Base-by-base conservation (phyloP, 108 stramenopile species). In the Conticribra guillardii region DNA sequence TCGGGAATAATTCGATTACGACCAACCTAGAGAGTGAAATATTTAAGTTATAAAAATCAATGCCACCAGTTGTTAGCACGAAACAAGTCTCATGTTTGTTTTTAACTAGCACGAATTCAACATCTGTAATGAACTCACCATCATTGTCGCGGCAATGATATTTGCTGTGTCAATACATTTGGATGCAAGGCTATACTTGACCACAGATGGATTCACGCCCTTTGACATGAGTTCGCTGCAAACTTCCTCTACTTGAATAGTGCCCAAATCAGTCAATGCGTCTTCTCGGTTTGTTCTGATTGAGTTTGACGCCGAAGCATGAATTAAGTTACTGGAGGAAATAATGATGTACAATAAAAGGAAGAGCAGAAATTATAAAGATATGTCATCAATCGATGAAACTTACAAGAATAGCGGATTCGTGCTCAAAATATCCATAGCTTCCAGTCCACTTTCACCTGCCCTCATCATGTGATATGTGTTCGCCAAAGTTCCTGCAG, bases 391-490 rank as follows among this genome's bases (percentile, higher is more conserved):
- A 63, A 1, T n/a, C n/a, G n/a, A n/a, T n/a, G n/a, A 30, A 41
- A 62, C 66, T 67, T 29, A 67, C 67, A 85, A 41, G 64, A 85
- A 85, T 47, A 85, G 47, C 8, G 82, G 82, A 63, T 85, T 85
- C 22, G 82, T 83, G 28, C 58, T 62, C 51, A 71, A 73, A 15
- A 85, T 64, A 34, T 73, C 65, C n/a, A 77, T 30, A 24, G 49
- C 75, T 49, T 85, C 85, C 26, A 83, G 34, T 9, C 55, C 23
- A 58, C 73, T 75, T 50, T 69, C 45, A 11, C 85, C 85, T 1
- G 85, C 79, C 31, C 85, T 45, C 73, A 85, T 75, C 41, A 85
- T 28, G 27, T 85, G 82, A 78, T 85, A 85, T 7, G 60, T 81
- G 54, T 85, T 85, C 45, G 45, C 19, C 26, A 77, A 26, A 2